Evolutionary conservation across 1,284 basidiomycete species (phyloP), one percentile per base, ranked within the genome.

Genomic region (Malassezia yamatoensis): DNA sequence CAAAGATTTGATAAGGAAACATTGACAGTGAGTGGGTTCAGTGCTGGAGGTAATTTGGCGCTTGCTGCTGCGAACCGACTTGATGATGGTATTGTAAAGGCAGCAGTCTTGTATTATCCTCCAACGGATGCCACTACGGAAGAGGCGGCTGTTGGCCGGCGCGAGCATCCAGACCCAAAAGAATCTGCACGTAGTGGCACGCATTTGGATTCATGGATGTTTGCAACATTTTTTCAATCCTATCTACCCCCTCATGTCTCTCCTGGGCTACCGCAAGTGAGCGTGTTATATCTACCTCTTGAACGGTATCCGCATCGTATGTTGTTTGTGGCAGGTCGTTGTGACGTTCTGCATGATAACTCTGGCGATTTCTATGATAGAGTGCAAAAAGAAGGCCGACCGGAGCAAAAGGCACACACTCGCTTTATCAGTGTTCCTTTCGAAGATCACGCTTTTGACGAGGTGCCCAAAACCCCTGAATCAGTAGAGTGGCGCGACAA

Each of bases 361-460:
- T 64, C 65, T 7, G 46, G 56, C 18, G 49, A 56, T 21, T 59
- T 71, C 16, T 59, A 65, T 6, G 41, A 62, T 15, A 61, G 59
- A 29, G 57, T 72, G 12, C 42, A 51, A 32, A 36, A 59, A 29
- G 55, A 61, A 38, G 65, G 64, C 16, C 46, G 50, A 5, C 29
- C 15, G n/a, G 54, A 33, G 13, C 54, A 55, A 21, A 46, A 54
- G 34, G 33, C 47, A 5, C 37, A 58, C 38, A 53, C 56, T 3
- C 55, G 53, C 21, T 65, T 72, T 51, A 43, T 63, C 37, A 51
- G 48, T 21, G 48, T 69, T 10, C 47, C 57, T 24, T 57, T 58
- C 32, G 68, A 67, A 45, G 67, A 64, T 3, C 70, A 72, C 41
- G 68, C 63, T 12, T 72, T 72, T 32, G 70, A 72, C 54, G 70